Evolutionary conservation across 805 yeast genomes (phyloP), one percentile per base, ranked within the genome.

Genomic region (Komagataella populi): DNA sequence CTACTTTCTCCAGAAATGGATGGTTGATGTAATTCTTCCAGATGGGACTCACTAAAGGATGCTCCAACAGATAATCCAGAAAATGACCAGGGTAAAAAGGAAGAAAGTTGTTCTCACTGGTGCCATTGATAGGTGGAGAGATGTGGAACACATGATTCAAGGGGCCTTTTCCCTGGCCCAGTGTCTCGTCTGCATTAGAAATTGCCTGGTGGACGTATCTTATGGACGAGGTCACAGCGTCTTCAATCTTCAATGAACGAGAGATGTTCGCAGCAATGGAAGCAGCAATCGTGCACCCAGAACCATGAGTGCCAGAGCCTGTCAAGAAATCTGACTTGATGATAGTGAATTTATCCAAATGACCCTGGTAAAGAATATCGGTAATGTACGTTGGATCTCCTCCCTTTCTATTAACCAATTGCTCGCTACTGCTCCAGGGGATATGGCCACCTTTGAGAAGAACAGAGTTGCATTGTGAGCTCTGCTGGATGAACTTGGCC

Each of bases 211-310:
- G 88, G 12, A 87, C 81, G 60, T 78, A 89, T 55, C 75, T 75
- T 48, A 87, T 75, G 0, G 84, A 78, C 18, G 72, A 66, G 6
- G 71, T 70, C 6, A 85, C 75, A 0, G 95, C 70, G 2, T 70
- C 71, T 2, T 57, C 55, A 6, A 86, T 59, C 0, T 68, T 39
- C 43, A 60, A 56, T 0, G 82, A 83, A 43, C 70, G 70, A 3
- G 95, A 90, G 23, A 87, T 57, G 57, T 84, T 79, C 2, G 93
- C 80, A 0, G 93, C 82, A 55, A 89, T 83, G 0, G 95, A 74
- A 0, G 95, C 81, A 0, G 95, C 80, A 49, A 89, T 70, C 0
- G 96, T 85, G 65, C 96, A 89, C 1, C 96, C 96, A 3, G 96
- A 87, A 10, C 96, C 96, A 63, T 89, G 96, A 1, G 87, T 80